Evolutionary conservation across 805 yeast species (phyloP), one percentile per base, ranked within the genome.

Genomic region (Candida nemodendra): DNA sequence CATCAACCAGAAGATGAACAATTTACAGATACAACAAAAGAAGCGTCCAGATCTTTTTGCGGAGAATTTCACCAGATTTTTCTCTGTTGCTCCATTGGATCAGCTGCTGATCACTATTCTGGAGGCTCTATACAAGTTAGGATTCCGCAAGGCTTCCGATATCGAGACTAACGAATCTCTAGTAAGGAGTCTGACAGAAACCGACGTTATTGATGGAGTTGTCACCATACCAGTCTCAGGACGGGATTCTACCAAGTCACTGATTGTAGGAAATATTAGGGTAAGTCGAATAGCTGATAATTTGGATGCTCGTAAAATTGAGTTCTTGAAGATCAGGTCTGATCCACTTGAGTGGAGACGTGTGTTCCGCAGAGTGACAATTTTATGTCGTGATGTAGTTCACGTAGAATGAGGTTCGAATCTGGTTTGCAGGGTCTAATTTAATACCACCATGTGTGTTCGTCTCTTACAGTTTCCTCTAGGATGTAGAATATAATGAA

Each of bases 311-410:
- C 69, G 74, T 40, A 73, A 71, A 35, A 66, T 82, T 0, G 76
- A 72, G 36, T 80, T 82, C 48, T 57, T 71, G 25, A 77, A 76
- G 47, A 63, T 71, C 3, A 69, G 70, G 24, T 86, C 84, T 0
- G 88, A 82, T 59, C 88, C 89, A 0, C 54, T 82, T 27, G 89
- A 82, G 55, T 82, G 89, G 89, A 68, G 89, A 57, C 61, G 79
- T 12, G 61, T 82, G 14, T 82, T 83, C 61, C 78, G 79, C 51
- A 68, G 69, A 32, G 66, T 79, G 21, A 73, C 81, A 1, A 56
- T 75, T 9, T 53, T 72, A n/a, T 78, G 84, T 47, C 71, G 81
- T 52, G 80, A 76, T 27, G 69, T 75, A 4, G 78, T 78, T 9
- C 72, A 68, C 38, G 59, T 71, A 11, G 78, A 61, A 25, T 7